phyloP scores from a whole-genome alignment of 305 asterid genomes.

The Nicotiana rustica region DNA sequence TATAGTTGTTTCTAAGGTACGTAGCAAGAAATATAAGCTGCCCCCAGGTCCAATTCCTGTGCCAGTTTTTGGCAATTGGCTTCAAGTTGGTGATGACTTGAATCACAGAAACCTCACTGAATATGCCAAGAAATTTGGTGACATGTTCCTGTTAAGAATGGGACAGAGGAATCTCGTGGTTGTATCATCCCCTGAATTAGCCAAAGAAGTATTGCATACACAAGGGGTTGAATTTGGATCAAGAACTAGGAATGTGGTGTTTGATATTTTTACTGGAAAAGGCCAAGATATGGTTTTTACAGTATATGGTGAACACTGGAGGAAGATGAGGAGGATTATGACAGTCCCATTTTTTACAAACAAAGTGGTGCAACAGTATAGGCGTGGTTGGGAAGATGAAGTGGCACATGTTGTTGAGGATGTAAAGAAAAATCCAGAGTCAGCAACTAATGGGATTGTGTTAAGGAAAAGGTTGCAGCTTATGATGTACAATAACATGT shows the following conservation, averaged over 20 bases:
- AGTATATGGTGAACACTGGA: constrained; percentile 90
- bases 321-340: constrained; percentile 87
- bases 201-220: constrained; percentile 78
- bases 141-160: constrained; percentile 72
- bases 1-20: constrained; percentile 59
- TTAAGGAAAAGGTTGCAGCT: constrained; percentile 73
- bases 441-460: constrained; percentile 70
- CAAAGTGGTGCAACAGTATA: constrained; percentile 72
- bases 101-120: constrained; percentile 80
- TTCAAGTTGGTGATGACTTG: constrained; percentile 82
- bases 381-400: constrained; percentile 81
- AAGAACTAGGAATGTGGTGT: constrained; percentile 73
- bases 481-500: constrained; percentile 93
- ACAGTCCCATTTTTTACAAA: constrained; percentile 89
- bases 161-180: constrained; percentile 86
- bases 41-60: constrained; percentile 88
- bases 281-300: constrained; percentile 92
- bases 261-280: constrained; percentile 77
- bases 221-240: constrained; percentile 91
- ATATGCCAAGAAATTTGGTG: constrained; percentile 77
- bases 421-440: constrained; percentile 72
- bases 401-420: constrained; percentile 72
- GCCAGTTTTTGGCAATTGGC: constrained; percentile 92
- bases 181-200: constrained; percentile 80
- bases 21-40: constrained; percentile 72